Conservation (phyloP, 169 alveolate species). For the Babesia caballi region DNA sequence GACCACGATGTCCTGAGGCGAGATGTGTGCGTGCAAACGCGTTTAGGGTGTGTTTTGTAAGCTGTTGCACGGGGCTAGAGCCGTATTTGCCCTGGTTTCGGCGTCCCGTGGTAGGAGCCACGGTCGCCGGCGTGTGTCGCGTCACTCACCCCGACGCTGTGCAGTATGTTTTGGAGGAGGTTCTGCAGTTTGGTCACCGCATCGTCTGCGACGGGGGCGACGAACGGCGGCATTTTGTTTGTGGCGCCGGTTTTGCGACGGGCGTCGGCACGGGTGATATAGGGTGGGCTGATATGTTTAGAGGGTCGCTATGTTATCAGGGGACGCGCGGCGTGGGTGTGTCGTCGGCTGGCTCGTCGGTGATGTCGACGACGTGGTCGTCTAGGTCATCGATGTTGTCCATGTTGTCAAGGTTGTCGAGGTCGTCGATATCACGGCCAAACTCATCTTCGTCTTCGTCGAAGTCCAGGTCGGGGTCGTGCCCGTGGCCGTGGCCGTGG, state of each 20-base stretch:
- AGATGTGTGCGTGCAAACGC: background rate
- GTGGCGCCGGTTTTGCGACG: too few relatives aligned
- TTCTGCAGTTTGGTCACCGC: conserved; percentile 57
- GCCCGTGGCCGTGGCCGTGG: conserved; percentile 1
- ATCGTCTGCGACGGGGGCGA: conserved; percentile 63
- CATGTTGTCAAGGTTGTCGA: background rate
- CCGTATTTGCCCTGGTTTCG: too few relatives aligned
- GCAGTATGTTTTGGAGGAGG: conserved; percentile 55
- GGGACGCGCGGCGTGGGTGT: background rate
- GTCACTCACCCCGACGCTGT: conserved; percentile 60
- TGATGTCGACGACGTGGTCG: background rate
- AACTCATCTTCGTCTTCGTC: background rate
- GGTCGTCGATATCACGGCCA: background rate
- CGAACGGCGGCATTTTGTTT: conserved; percentile 25
- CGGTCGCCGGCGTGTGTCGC: too few relatives aligned
- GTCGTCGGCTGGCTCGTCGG: background rate
- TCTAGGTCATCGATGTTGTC: background rate
- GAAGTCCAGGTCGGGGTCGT: background rate
- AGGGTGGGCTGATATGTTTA: background rate
- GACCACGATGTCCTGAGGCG: conserved; percentile 42
- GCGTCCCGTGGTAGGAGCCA: background rate
- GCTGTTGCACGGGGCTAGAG: background rate
- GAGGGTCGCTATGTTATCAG: background rate
- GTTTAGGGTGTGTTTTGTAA: background rate
- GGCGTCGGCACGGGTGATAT: too few relatives aligned